Conservation (phyloP, 495 filamentous ascomycete species). For the Aspergillus panamensis region DNA sequence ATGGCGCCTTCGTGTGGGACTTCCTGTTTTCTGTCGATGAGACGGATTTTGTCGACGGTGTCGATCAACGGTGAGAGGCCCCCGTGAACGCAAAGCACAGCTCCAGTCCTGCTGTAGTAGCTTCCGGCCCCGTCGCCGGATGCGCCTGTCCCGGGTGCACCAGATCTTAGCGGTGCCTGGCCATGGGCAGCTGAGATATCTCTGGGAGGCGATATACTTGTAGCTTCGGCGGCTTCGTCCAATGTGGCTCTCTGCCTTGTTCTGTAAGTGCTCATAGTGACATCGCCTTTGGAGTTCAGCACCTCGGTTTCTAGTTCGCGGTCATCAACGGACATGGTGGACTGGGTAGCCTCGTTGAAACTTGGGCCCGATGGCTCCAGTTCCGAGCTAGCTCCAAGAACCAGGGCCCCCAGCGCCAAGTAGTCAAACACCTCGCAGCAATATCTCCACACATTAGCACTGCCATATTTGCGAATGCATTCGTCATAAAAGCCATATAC, state of each 20-base stretch:
- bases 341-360: slow-evolving; percentile 46
- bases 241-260: slow-evolving; percentile 36
- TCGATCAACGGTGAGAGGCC: slow-evolving; percentile 90
- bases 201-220: slow-evolving; percentile 43
- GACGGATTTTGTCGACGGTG: slow-evolving; percentile 89
- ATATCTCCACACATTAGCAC: slow-evolving; percentile 96
- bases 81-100: slow-evolving; percentile 93
- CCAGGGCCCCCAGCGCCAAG: slow-evolving; percentile 89
- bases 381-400: slow-evolving; percentile 79
- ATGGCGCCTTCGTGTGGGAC: slow-evolving; percentile 98
- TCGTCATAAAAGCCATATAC: slow-evolving; percentile 99
- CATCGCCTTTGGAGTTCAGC: slow-evolving; percentile 72
- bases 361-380: slow-evolving; percentile 49
- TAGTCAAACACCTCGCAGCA: slow-evolving; percentile 99
- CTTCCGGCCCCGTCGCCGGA: slow-evolving; percentile 62
- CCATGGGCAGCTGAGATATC: slow-evolving; percentile 44
- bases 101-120: slow-evolving; percentile 61
- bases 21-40: slow-evolving; percentile 95
- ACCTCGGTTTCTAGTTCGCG: slow-evolving; percentile 90
- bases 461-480: slow-evolving; percentile 95
- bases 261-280: slow-evolving; percentile 69
- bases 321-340: slow-evolving; percentile 48
- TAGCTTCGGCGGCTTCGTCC: slow-evolving; percentile 34
- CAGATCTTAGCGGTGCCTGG: slow-evolving; percentile 48
- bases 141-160: slow-evolving; percentile 76